Conservation (phyloP, 768 basidiomycete genomes). For the Mycena olivaceomarginata region DNA sequence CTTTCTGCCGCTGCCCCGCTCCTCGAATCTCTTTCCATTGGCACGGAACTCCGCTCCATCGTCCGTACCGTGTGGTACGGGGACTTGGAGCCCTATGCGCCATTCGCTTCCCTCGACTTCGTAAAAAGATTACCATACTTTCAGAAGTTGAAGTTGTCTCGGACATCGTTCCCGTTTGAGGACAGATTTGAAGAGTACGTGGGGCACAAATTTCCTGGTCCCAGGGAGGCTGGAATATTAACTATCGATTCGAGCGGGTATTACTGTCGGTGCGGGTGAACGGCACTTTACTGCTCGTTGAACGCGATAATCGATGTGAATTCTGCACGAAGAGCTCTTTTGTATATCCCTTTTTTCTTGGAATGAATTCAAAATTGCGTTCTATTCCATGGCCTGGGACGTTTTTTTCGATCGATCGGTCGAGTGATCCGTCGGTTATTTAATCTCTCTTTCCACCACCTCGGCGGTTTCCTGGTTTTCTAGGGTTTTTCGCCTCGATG, state of each 20-base stretch:
- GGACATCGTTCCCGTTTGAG: neutral
- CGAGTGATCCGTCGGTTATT: no score
- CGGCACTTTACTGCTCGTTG: no score
- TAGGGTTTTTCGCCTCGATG: no score
- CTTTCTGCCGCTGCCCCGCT: neutral
- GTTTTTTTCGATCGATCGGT: no score
- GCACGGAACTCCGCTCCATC: neutral
- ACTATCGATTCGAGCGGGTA: neutral
- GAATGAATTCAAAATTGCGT: no score
- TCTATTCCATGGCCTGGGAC: no score
- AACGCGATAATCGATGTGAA: no score
- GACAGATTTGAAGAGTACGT: constrained; percentile 2
- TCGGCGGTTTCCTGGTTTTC: no score
- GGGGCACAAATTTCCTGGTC: neutral
- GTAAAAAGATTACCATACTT: neutral
- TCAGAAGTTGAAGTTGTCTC: neutral
- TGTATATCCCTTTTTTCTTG: no score
- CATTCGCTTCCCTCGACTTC: neutral
- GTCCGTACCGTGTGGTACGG: neutral
- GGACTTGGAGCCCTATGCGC: neutral
- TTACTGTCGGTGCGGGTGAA: no score
- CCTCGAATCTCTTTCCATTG: neutral
- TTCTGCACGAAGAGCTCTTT: no score
- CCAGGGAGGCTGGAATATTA: neutral
- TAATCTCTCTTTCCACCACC: no score